Conservation (phyloP, 805 yeast species). For the Candida krabiensis region DNA sequence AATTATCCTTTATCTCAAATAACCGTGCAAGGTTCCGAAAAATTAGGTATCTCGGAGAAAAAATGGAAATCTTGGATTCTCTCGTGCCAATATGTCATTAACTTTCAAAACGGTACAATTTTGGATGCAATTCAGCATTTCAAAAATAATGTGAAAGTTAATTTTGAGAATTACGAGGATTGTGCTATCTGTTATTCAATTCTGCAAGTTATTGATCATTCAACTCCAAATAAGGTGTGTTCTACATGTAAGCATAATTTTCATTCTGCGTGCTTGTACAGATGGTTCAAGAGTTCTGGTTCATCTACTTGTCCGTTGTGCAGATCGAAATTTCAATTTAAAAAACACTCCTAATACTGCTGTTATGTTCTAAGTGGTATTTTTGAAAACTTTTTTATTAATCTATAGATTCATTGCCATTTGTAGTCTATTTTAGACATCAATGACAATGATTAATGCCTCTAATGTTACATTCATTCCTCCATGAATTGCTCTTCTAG, state of each 20-base stretch:
- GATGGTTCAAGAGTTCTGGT: slow-evolving; percentile 96
- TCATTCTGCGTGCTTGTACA: slow-evolving; percentile 93
- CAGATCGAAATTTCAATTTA: slow-evolving; percentile 46
- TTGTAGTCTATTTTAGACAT: too few species aligned
- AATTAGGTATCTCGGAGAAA: slow-evolving; percentile 86
- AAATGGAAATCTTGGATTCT: slow-evolving; percentile 95
- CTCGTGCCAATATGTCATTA: slow-evolving; percentile 81
- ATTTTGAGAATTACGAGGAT: slow-evolving; percentile 92
- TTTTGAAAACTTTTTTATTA: neutral
- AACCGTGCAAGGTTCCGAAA: slow-evolving; percentile 69
- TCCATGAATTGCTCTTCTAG: slow-evolving; percentile 45
- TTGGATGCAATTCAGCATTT: slow-evolving; percentile 67
- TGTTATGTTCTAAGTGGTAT: slow-evolving; percentile 5
- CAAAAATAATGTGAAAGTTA: slow-evolving; percentile 72
- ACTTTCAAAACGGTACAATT: slow-evolving; percentile 72
- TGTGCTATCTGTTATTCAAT: slow-evolving; percentile 97
- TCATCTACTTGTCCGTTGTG: slow-evolving; percentile 94
- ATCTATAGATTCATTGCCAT: neutral
- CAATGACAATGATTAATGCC: too few species aligned
- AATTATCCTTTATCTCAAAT: slow-evolving; percentile 79
- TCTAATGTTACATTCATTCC: too few species aligned
- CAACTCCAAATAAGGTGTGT: slow-evolving; percentile 87
- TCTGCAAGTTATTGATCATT: slow-evolving; percentile 79
- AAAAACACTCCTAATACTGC: slow-evolving; percentile 28
- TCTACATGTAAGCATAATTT: slow-evolving; percentile 89